Base-by-base conservation (phyloP, 1,284 basidiomycete species). In the Sporisorium scitamineum region DNA sequence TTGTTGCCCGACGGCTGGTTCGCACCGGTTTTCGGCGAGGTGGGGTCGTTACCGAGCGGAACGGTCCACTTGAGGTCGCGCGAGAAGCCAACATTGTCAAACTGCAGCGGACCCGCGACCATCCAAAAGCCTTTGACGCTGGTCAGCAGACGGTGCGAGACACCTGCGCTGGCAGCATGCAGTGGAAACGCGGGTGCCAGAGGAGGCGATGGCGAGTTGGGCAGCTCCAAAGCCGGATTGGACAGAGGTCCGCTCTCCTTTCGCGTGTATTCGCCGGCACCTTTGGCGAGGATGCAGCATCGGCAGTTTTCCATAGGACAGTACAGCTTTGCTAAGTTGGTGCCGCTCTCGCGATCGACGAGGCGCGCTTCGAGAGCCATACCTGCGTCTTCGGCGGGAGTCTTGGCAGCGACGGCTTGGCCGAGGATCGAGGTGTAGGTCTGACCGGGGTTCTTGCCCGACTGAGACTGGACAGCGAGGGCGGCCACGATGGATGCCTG, bases 81-180 rank as follows among this genome's bases (percentile, higher is more conserved):
- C 2, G 79, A 80, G 56, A 85, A 85, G 24, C 80, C 79, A 11
- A 85, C 73, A 39, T 85, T 85, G 44, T 85, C 83, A 54, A 85
- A 84, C 31, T 75, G 61, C 66, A 85, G 67, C 14, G 84, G 79
- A 20, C 74, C 70, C 3, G 63, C 58, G 9, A 85, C 71, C 54
- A 61, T 64, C 82, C 82, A 85, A 41, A 84, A 83, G 5, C 72
- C 79, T 26, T 70, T 76, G 47, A 76, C 67, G 29, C 54, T 69
- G 7, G 74, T 73, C 53, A 72, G 42, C 20, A 76, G 56, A 8
- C 69, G 62, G 24, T 65, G 45, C 32, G 55, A 59, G 42, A 50
- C 59, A 9, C 62, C 44, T 8, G 58, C 37, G 8, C 54, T 65
- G 9, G 64, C 61, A 14, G 61, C 53, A 29, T 65, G 65, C 24